A percentile compares a stretch with the other conserved stretches of the same genome.
These are phyloP conservation scores for Psilocybe tampanensis DNA, from an alignment of 768 basidiomycete species.

Conservation along the genomic window DNA sequence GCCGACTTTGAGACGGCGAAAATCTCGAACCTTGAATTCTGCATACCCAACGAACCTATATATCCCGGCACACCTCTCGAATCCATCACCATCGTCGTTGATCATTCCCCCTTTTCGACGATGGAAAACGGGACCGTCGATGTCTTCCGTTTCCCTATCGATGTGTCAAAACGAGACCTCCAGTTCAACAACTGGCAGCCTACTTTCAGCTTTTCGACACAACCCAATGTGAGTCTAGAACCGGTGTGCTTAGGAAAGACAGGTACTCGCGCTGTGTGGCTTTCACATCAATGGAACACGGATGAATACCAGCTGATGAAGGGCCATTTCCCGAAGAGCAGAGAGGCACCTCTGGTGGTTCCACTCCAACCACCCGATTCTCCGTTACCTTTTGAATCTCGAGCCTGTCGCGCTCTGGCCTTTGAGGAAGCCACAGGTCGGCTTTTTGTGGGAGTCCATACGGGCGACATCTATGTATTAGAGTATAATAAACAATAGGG, in stretches of 20 bases:
- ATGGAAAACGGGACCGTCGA: conserved; percentile 14
- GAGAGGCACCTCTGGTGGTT: conserved; percentile 25
- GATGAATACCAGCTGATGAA: conserved; percentile 54
- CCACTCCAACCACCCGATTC: conserved; percentile 47
- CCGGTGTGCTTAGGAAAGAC: conserved; percentile 41
- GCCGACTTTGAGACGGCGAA: conserved; percentile 24
- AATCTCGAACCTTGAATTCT: conserved; percentile 15
- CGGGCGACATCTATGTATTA: conserved; percentile 55
- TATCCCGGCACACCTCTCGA: conserved; percentile 6
- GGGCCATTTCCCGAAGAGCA: conserved; percentile 38
- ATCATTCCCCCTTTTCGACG: conserved; percentile 14
- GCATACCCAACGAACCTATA: conserved; percentile 22
- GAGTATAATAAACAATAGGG: conserved; percentile 24
- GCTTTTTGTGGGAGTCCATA: conserved; percentile 51
- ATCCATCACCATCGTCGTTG: conserved; percentile 18
- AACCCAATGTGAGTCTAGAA: conserved; percentile 27
- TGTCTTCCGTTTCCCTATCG: conserved; percentile 22
- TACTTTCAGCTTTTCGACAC: conserved; percentile 24
- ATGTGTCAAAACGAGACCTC: conserved; percentile 3
- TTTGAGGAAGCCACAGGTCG: conserved; percentile 61
- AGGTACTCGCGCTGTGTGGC: conserved; percentile 54
- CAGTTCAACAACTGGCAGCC: conserved; percentile 12
- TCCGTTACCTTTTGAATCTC: conserved; percentile 53
- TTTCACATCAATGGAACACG: conserved; percentile 51
- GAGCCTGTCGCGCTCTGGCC: conserved; percentile 45